Evolutionary conservation across 2,329 filamentous ascomycete genomes (phyloP), one percentile per base, ranked within the genome.

Genomic region (Sporothrix inflata): DNA sequence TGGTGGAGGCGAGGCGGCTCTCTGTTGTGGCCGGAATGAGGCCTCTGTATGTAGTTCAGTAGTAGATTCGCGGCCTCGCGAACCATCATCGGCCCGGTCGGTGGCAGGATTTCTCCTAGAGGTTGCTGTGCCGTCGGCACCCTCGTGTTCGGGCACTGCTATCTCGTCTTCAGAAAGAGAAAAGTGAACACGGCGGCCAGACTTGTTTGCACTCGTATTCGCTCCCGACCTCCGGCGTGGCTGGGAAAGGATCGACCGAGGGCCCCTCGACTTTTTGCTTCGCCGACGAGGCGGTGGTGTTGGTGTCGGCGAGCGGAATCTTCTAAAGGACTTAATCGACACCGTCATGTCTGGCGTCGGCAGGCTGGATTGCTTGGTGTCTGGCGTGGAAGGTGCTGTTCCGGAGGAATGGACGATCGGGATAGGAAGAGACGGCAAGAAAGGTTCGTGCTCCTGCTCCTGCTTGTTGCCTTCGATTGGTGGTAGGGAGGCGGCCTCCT

Each of bases 251-350:
- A 67, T 70, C 21, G 75, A 75, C 9, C 45, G 66, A 1, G 72
- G 74, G 0, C 71, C 70, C 0, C 60, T 53, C 1, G 51, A 1
- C 40, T 70, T 72, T 24, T 21, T 38, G 14, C n/a, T 24, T 3
- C 73, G 5, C 76, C 77, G 57, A 74, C 76, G 72, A 72, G 77
- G 68, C 24, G 75, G 51, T 73, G 77, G 79, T 53, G 82, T 80
- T 0, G 86, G 84, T 0, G 85, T 86, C 0, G 85, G 83, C 0
- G 84, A 84, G 76, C 86, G 83, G 76, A 88, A 88, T 1, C 83
- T 83, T 1, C 84, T 82, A 76, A 88, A 88, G 0, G 85, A 83
- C 74, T 85, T 86, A 75, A 87, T 81, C 0, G 83, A 84, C 40
- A 87, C 80, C 4, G 83, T 82, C 16, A 84, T 82, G 67, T 87